Percentiles rank a stretch among this genome's conserved stretches.
These are phyloP conservation scores for Buddleja alternifolia DNA, from an alignment of 257 asterid genomes.

Conservation along the genomic window DNA sequence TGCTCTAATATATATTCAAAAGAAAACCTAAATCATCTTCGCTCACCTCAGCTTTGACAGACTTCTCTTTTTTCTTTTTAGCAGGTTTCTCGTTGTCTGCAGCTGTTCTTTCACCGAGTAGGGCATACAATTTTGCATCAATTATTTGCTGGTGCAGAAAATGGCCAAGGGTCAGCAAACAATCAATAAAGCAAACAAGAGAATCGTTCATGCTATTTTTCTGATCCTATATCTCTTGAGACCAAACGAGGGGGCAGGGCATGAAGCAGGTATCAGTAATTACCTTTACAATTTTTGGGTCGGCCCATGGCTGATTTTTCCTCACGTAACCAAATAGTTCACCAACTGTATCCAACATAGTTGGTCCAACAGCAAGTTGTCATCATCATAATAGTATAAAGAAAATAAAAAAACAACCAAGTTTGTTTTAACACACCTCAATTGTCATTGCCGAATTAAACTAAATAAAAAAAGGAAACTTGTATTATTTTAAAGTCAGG, in stretches of 20 bases:
- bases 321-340: conserved; percentile 72
- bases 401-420: neutral
- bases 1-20: neutral
- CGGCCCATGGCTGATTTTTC: conserved; percentile 96
- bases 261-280: conserved; percentile 13
- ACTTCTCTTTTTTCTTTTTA: conserved; percentile 93
- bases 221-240: conserved; percentile 1
- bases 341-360: conserved; percentile 59
- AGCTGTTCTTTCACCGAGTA: conserved; percentile 88
- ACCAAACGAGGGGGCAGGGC: neutral
- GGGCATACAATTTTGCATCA: conserved; percentile 62
- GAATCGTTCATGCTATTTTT: neutral
- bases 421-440: neutral
- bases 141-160: conserved; percentile 66
- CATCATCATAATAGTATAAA: conserved; percentile 21
- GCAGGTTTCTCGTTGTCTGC: conserved; percentile 85
- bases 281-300: conserved; percentile 88
- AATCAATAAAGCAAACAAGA: conserved; percentile 4
- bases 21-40: conserved; percentile 21
- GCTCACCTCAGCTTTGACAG: conserved; percentile 70
- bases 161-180: conserved; percentile 12
- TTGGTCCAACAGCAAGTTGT: conserved; percentile 19
- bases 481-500: neutral
- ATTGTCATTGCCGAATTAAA: neutral
- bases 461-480: neutral